phyloP scores from a whole-genome alignment of 805 yeast genomes.

The Debaryomyces castellii region DNA sequence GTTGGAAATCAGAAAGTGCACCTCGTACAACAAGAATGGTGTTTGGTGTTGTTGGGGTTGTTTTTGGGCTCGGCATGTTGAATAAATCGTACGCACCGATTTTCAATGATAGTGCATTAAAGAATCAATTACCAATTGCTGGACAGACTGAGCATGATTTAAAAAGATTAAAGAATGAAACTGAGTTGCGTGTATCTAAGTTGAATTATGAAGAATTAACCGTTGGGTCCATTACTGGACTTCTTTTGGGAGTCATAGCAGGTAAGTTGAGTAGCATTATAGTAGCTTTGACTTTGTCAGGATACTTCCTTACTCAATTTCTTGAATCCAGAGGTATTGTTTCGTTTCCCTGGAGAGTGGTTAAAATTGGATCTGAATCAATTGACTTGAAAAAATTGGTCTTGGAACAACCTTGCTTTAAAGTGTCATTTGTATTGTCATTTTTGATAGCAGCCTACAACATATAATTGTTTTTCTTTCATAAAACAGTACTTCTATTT shows the following conservation, averaged over 20 bases:
- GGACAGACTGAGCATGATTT: neutral
- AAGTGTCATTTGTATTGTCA: conserved; percentile 51
- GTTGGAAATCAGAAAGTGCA: neutral
- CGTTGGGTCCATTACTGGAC: conserved; percentile 62
- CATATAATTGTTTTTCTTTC: conserved; percentile 16
- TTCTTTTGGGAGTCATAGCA: conserved; percentile 56
- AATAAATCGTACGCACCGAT: neutral
- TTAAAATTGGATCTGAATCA: conserved; percentile 29
- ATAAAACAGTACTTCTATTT: neutral
- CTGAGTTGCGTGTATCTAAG: neutral
- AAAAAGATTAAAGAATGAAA: neutral
- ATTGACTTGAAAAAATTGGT: conserved; percentile 51
- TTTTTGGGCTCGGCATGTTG: neutral
- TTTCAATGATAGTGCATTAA: neutral
- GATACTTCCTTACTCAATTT: conserved; percentile 48
- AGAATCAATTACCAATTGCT: neutral
- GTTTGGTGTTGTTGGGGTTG: neutral
- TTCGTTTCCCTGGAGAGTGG: conserved; percentile 42
- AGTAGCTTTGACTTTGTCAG: conserved; percentile 48
- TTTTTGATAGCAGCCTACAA: conserved; percentile 63
- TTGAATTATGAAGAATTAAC: conserved; percentile 63
- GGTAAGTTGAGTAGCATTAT: conserved; percentile 60
- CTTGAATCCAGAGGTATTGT: conserved; percentile 56
- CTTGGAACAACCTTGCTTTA: conserved; percentile 62
- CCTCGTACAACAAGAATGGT: neutral